Base-by-base conservation (phyloP, 2,329 filamentous ascomycete species). In the Paradendryphiella salina region DNA sequence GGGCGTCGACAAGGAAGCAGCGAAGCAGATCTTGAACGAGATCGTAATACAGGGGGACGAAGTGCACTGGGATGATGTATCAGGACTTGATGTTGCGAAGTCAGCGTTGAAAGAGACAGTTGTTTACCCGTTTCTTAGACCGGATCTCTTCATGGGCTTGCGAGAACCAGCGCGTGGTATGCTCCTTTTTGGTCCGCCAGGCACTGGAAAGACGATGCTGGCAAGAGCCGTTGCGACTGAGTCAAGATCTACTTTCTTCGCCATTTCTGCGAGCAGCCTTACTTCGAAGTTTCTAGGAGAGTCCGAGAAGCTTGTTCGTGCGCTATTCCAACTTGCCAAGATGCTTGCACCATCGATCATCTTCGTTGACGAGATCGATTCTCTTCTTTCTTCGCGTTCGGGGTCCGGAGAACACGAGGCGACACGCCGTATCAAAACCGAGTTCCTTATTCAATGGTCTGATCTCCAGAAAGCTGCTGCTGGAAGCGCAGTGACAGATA, bases 121-220 rank as follows among this genome's bases (percentile, higher is more conserved):
- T 1, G 93, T 99, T 2, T 99, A 99, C 65, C 94, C 94, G 0
- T 97, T 99, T 70, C 77, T 99, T 9, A 87, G 94, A 1, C 94
- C 94, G 1, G 94, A 99, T 73, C 77, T 99, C 2, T 99, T 99
- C 76, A 94, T 93, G 83, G 94, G 94, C 0, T 80, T 99, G 9
- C 87, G 94, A 32, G 94, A 99, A 69, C 94, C 94, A 15, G 93
- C 94, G 11, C 82, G 91, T 50, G 94, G 94, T 5, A 97, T 99
- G 90, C 80, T 99, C 1, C 80, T 99, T 1, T 99, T 99, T 68
- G 94, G 94, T 0, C 94, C 94, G 1, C 94, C 94, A 0, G 94
- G 94, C n/a, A 99, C 94, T 0, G 94, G 94, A 44, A 99, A 99
- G 74, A 99, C 94, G 0, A 99, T 99, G 94, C 79, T 99, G 31